Base-by-base conservation (phyloP, 257 asterid species). In the Nicotiana otophora region DNA sequence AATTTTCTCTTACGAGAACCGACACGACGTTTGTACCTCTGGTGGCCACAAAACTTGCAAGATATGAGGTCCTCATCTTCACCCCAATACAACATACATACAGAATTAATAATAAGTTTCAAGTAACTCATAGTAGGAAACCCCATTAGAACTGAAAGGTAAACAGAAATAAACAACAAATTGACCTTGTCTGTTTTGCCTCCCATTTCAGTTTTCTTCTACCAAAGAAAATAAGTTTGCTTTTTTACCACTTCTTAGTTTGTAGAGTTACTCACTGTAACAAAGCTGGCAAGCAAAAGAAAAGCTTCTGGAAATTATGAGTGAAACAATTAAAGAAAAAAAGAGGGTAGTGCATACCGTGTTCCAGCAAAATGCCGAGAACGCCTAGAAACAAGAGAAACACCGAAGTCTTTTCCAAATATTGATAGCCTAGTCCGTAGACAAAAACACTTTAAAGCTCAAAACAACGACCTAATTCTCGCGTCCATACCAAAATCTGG, bases 361-460 rank as follows among this genome's bases (percentile, higher is more conserved):
- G 99, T 96, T 81, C 99, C 99, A 55, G 99, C 99, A 91, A 96
- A 96, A 87, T 96, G 99, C 82, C 99, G 97, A 84, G 99, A 96
- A 77, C 99, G 97, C 83, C 99, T 94, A 82, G 99, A 93, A 87
- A 94, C 68, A 86, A 96, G 86, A 87, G 98, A 82, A 79, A 92
- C 96, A 82, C 94, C 89, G 84, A 96, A 94, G 87, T 96, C 99
- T 87, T 98, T 90, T 86, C 99, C 99, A 84, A 96, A 96, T 82
- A 96, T 91, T 82, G 99, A 92, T 58, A 93, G 87, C 83, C 97
- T 92, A 64, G 91, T 91, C 99, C 26, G 26, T 23, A 23, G 26
- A 23, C 26, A 23, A 23, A 23, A 23, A 23, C 26, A 23, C 26
- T 23, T 23, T 23, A 23, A 23, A 23, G 26, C 26, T 23, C 26